Base-by-base conservation (phyloP, 2,329 filamentous ascomycete species). In the Diaporthe destruens region DNA sequence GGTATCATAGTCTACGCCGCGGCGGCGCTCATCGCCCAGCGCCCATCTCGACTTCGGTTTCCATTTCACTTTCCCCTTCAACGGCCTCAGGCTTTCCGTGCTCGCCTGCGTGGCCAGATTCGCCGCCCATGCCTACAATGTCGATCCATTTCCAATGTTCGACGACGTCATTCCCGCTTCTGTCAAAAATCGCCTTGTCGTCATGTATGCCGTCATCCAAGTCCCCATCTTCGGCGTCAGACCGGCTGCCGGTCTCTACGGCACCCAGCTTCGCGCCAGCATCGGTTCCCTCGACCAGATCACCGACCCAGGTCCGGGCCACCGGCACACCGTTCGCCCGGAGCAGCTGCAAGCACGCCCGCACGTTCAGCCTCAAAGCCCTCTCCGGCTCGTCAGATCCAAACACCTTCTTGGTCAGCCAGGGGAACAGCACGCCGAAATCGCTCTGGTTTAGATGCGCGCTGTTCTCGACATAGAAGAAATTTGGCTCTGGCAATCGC, bases 361-460 rank as follows among this genome's bases (percentile, higher is more conserved):
- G 84, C 5, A 89, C 81, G 75, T 92, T 92, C 2, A 92, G 82
- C 25, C 88, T 84, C 65, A 92, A 79, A 0, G 88, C 86, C 16
- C 89, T 84, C 77, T 90, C 89, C 0, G 90, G 90, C 67, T 89
- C 84, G 59, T 88, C 86, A 0, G 87, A 87, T 2, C 85, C 85
- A 75, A 91, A 89, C 11, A 91, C 85, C 76, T 85, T 86, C 77
- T 86, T 87, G 11, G 88, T 90, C 59, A 91, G 77, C 87, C 91
- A 93, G 0, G 94, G 94, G 78, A 97, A 97, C 29, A 97, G 82
- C 32, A 96, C 84, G 47, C 93, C 94, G 77, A 96, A 97, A 78
- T 97, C 94, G 25, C 90, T 93, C 81, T 97, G 94, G 72, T 89
- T 94, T 34, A 97, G 87, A 79, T 97, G 94, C 0, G 94, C 93